Evolutionary conservation across 2,329 filamentous ascomycete genomes (phyloP), one percentile per base, ranked within the genome.

Genomic region (Epichloe glyceriae): DNA sequence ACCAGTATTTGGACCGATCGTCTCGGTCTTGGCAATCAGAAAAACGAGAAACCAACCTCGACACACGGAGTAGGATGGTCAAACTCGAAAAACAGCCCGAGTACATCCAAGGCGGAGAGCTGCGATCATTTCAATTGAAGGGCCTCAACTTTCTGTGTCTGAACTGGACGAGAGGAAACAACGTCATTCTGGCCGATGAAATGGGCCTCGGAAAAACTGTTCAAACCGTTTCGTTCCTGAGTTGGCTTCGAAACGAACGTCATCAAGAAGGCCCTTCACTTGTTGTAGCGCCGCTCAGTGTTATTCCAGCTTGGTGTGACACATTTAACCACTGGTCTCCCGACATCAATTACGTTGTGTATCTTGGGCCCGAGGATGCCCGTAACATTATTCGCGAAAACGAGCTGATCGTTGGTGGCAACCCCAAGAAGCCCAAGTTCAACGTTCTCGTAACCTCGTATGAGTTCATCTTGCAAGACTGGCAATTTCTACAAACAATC

Each of bases 161-260:
- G 68, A 95, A 97, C 68, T 98, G 94, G 94, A 88, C 86, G 49
- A 84, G 86, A 61, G 83, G 82, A 50, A 93, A 93, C 66, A 98
- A 97, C 60, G 93, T 97, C 62, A 96, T 98, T 60, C 78, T 98
- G 49, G 93, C 93, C 46, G 93, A 98, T 64, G 93, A 98, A 69
- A 98, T 98, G 93, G 93, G 93, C 60, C 76, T 98, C 14, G 93
- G 93, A 30, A 98, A 98, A 71, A 98, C 93, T 0, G 93, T 98
- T 0, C 93, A 98, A 69, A 96, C 91, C 0, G 90, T 98, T 30
- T 83, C 91, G 0, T 97, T 97, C 66, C 85, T 98, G 67, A 96
- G 91, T 64, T 98, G 93, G 91, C 76, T 98, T 53, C 86, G 88
- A 50, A 91, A 97, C 67, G 83, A 89, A 52, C 82, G 91, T 57